Evolutionary conservation across 169 alveolate species (phyloP).

Genomic region (Plasmodium gaboni): DNA sequence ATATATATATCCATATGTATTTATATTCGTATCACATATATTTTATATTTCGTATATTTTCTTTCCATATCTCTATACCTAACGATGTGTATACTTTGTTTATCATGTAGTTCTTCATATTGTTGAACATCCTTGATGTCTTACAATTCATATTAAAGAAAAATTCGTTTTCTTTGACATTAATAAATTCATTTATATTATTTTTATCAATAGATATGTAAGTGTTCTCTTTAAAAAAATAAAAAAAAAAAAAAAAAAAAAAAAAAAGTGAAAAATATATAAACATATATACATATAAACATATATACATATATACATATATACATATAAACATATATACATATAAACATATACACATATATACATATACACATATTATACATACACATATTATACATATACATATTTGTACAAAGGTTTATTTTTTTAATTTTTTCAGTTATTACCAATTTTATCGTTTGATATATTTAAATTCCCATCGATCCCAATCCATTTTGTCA

Average conservation of each 20-base stretch:
- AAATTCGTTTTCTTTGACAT: conserved; percentile 29
- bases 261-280: not conserved
- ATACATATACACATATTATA: not conserved
- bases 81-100: conserved; percentile 4
- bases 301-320: not conserved
- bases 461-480: conserved; percentile 42
- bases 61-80: conserved; percentile 7
- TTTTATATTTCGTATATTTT: too few species aligned
- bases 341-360: too few species aligned
- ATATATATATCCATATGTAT: not conserved
- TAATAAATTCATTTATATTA: conserved; percentile 41
- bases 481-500: conserved; percentile 17
- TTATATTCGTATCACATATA: not conserved
- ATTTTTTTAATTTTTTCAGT: conserved; percentile 9
- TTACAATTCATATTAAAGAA: conserved; percentile 34
- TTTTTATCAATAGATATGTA: conserved; percentile 28
- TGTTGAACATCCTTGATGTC: conserved; percentile 19
- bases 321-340: not conserved
- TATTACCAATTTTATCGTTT: conserved; percentile 22
- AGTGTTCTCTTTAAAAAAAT: conserved; percentile 15
- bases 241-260: conserved; percentile 8
- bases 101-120: conserved; percentile 9
- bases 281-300: not conserved
- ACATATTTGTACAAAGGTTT: not conserved
- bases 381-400: not conserved